These are phyloP conservation scores for Suhomyces choctaworum DNA, from an alignment of 1,139 yeast species.

Conservation along the genomic window DNA sequence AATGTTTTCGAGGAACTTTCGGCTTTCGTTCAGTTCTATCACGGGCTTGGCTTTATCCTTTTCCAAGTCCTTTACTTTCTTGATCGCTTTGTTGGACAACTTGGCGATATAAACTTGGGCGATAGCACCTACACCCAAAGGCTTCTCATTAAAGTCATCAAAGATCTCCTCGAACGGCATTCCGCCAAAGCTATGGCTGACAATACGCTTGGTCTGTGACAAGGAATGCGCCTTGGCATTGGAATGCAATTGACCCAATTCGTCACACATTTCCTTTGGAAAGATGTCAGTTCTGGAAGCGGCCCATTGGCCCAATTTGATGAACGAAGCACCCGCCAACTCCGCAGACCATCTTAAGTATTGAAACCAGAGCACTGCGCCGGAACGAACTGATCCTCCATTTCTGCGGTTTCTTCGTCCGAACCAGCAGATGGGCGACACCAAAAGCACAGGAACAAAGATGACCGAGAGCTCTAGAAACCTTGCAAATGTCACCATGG, in stretches of 20 bases:
- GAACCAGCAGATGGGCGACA: constrained; percentile 65
- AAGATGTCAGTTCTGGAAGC: constrained; percentile 97
- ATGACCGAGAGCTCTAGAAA: constrained; percentile 65
- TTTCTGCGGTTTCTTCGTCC: constrained; percentile 46
- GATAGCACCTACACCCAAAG: constrained; percentile 95
- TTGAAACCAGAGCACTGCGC: constrained; percentile 72
- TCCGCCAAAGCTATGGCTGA: constrained; percentile 61
- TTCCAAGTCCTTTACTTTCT: constrained; percentile 33
- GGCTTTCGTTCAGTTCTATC: constrained; percentile 12
- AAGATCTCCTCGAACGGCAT: constrained; percentile 74
- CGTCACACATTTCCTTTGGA: constrained; percentile 75
- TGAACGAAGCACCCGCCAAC: constrained; percentile 89
- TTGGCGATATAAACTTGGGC: constrained; percentile 91
- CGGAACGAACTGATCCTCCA: constrained; percentile 48
- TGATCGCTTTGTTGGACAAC: constrained; percentile 48
- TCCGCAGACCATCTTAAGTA: constrained; percentile 72
- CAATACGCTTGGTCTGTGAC: constrained; percentile 54
- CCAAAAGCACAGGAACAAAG: constrained; percentile 68
- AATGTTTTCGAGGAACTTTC: constrained; percentile 35
- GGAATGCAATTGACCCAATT: constrained; percentile 76
- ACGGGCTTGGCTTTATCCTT: constrained; percentile 16
- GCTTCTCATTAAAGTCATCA: constrained; percentile 71
- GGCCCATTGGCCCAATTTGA: constrained; percentile 98
- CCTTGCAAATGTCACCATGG: constrained; percentile 64
- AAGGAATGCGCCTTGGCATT: constrained; percentile 77